Percentiles rank a stretch among this genome's conserved stretches.
These are phyloP conservation scores for Saturnispora sanitii DNA, from an alignment of 805 yeast genomes.

Conservation along the genomic window DNA sequence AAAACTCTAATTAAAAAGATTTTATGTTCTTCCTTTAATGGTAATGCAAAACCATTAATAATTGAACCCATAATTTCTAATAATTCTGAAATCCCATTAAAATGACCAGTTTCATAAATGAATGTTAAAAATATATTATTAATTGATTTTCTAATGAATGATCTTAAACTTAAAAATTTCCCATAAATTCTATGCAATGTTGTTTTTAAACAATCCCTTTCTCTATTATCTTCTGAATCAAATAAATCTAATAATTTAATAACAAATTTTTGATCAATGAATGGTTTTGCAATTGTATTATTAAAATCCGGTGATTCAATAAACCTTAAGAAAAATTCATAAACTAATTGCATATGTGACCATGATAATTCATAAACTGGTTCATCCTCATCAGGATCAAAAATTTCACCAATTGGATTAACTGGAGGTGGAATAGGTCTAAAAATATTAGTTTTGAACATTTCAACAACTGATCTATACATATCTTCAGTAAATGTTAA, in stretches of 20 bases:
- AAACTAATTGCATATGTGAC: slow-evolving; percentile 98
- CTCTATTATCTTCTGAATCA: slow-evolving; percentile 94
- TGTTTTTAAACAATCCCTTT: slow-evolving; percentile 89
- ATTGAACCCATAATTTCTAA: slow-evolving; percentile 92
- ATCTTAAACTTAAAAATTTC: slow-evolving; percentile 78
- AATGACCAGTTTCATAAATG: slow-evolving; percentile 89
- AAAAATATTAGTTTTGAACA: slow-evolving; percentile 84
- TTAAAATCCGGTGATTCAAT: slow-evolving; percentile 92
- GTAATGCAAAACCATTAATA: slow-evolving; percentile 95
- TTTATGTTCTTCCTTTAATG: slow-evolving; percentile 94
- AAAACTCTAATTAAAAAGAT: slow-evolving; percentile 77
- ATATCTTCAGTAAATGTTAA: slow-evolving; percentile 83
- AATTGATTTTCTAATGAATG: slow-evolving; percentile 85
- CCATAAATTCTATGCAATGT: slow-evolving; percentile 95
- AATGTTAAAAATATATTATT: slow-evolving; percentile 89
- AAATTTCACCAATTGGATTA: slow-evolving; percentile 91
- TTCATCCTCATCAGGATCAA: slow-evolving; percentile 98
- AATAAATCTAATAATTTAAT: slow-evolving; percentile 74
- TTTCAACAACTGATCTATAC: slow-evolving; percentile 77
- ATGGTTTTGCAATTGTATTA: slow-evolving; percentile 86
- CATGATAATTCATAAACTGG: slow-evolving; percentile 94
- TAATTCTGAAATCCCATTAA: slow-evolving; percentile 91
- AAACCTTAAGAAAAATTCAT: slow-evolving; percentile 87
- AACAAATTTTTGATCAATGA: slow-evolving; percentile 85
- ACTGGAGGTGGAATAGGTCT: slow-evolving; percentile 98